Evolutionary conservation across 176 grass and related monocot genomes (phyloP).

Genomic region (Carex cristatella): DNA sequence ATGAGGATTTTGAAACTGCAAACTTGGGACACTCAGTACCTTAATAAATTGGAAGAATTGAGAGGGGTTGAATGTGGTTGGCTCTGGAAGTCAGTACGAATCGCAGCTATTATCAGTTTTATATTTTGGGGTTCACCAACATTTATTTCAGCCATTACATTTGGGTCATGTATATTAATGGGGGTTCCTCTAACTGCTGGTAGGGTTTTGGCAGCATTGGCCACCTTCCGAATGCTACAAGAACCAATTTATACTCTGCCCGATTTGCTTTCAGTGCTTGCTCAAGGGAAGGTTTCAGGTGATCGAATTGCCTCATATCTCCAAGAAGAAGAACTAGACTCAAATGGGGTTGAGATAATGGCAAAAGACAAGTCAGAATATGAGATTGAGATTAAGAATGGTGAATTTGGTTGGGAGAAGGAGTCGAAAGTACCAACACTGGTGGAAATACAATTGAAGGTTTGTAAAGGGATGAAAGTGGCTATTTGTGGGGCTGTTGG

Average conservation of each 20-base stretch:
- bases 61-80: constrained; percentile 59
- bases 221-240: constrained; percentile 96
- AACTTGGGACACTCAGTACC: constrained; percentile 86
- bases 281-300: constrained; percentile 94
- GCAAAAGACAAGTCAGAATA: constrained; percentile 43
- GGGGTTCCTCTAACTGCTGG: constrained; percentile 86
- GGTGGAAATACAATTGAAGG: constrained; percentile 60
- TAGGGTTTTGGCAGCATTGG: constrained; percentile 89
- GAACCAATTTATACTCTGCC: constrained; percentile 87
- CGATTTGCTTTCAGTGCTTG: constrained; percentile 84
- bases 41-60: constrained; percentile 78
- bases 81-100: constrained; percentile 59
- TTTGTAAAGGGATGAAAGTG: constrained; percentile 89
- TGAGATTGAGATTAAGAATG: constrained; percentile 62
- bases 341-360: constrained; percentile 51
- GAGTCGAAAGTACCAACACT: constrained; percentile 59
- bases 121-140: constrained; percentile 87
- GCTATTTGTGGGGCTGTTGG: constrained; percentile 90
- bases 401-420: constrained; percentile 75
- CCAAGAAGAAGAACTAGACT: constrained; percentile 80
- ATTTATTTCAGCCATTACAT: constrained; percentile 84
- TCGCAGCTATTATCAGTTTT: constrained; percentile 49
- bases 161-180: constrained; percentile 78
- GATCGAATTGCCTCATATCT: constrained; percentile 83
- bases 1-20: constrained; percentile 98